These are phyloP conservation scores for Pontederia paniculata DNA, from an alignment of 176 grass and related monocot species.

Conservation along the genomic window DNA sequence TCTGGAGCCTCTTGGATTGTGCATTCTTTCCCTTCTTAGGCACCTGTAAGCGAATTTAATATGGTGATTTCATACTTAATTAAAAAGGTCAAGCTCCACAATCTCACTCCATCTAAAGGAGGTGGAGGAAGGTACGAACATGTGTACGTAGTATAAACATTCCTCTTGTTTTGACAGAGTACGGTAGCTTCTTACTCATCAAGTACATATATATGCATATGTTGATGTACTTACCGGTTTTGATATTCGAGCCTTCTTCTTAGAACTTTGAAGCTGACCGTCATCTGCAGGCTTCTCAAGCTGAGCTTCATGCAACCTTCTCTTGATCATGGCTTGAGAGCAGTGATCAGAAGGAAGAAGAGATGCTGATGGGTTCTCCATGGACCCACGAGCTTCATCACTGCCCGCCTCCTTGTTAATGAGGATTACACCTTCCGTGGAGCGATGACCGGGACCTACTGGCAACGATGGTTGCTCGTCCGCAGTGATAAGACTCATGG, in stretches of 20 bases:
- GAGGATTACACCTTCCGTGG: not conserved
- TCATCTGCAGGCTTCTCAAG: constrained; percentile 18
- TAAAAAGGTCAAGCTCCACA: not conserved
- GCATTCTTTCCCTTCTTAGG: constrained; percentile 40
- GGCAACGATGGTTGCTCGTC: constrained; percentile 16
- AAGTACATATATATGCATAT: not conserved
- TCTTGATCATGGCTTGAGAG: constrained; percentile 21
- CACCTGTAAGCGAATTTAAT: constrained; percentile 21
- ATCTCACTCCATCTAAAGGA: too few relatives aligned
- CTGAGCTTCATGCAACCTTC: constrained; percentile 13
- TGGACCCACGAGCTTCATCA: not conserved
- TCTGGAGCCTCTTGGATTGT: constrained; percentile 15
- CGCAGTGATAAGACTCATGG: not conserved
- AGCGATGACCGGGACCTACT: constrained; percentile 1
- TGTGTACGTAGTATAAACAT: too few relatives aligned
- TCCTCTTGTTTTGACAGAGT: too few relatives aligned
- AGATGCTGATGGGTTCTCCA: not conserved
- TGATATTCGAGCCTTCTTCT: constrained; percentile 30
- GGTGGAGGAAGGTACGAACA: too few relatives aligned
- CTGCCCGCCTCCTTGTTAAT: constrained; percentile 5
- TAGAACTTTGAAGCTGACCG: constrained; percentile 11
- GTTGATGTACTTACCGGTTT: constrained; percentile 25
- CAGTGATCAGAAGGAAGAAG: not conserved
- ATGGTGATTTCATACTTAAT: not conserved
- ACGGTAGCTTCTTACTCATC: too few relatives aligned